Evolutionary conservation across 441 rosid genomes (phyloP).

Genomic region (Dalechampia spathulata): DNA sequence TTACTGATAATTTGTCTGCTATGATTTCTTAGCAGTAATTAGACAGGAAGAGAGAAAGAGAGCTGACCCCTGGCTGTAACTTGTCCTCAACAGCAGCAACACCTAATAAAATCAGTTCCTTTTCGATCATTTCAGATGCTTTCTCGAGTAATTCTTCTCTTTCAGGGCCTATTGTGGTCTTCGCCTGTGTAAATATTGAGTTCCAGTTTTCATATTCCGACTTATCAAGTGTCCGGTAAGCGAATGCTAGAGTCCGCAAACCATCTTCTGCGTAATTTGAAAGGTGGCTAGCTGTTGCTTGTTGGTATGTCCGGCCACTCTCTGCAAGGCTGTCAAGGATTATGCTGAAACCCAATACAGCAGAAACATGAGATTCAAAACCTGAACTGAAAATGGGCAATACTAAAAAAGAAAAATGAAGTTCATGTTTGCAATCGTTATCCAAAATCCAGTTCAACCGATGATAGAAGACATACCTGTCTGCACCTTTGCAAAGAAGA

Average conservation of each 20-base stretch:
- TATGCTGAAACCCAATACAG: slow-evolving; percentile 37
- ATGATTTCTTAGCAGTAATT: too few relatives aligned
- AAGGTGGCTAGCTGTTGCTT: slow-evolving; percentile 45
- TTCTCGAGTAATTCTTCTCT: slow-evolving; percentile 59
- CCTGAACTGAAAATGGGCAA: not conserved
- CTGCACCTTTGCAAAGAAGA: slow-evolving; percentile 92
- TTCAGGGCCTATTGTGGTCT: slow-evolving; percentile 54
- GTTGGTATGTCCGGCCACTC: slow-evolving; percentile 38
- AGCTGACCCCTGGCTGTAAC: slow-evolving; percentile 67
- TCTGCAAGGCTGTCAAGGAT: slow-evolving; percentile 60
- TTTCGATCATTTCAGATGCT: slow-evolving; percentile 62
- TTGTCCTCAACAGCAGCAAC: slow-evolving; percentile 78
- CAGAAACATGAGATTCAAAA: not conserved
- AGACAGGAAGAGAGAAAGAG: not conserved
- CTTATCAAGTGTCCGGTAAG: slow-evolving; percentile 41
- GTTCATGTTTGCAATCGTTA: not conserved
- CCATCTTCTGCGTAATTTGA: slow-evolving; percentile 63
- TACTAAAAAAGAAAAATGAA: not conserved
- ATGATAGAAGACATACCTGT: slow-evolving; percentile 37
- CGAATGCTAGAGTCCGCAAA: slow-evolving; percentile 78
- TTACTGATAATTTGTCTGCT: too few relatives aligned
- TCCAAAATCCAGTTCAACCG: not conserved
- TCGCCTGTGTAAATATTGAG: slow-evolving; percentile 44
- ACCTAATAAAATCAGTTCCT: slow-evolving; percentile 57
- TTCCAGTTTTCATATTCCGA: slow-evolving; percentile 52